Base-by-base conservation (phyloP, 306 rosid genomes). In the Quillaja saponaria region DNA sequence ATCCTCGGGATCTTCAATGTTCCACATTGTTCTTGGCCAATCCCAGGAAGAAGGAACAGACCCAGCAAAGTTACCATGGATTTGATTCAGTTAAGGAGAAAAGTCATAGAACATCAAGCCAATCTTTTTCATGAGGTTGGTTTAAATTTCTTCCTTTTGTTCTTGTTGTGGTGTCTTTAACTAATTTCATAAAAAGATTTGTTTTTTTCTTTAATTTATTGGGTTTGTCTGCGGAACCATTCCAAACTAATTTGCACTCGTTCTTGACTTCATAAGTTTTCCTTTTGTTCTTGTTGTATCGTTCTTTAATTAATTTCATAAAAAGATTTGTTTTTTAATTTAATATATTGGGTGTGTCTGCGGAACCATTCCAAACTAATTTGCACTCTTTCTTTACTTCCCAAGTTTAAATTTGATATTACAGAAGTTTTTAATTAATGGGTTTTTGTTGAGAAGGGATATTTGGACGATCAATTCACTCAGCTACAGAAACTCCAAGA, bases 401-500 rank as follows among this genome's bases (percentile, higher is more conserved):
- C 17, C 14, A n/a, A n/a, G n/a, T n/a, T n/a, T n/a, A n/a, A n/a
- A n/a, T n/a, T n/a, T n/a, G n/a, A n/a, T n/a, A n/a, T 9, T 16
- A 3, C 0, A 8, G 15, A 44, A 40, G 0, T 20, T 44, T 53
- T 34, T 14, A 21, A 42, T 31, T 47, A 5, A 37, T 45, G 53
- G 61, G 31, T 48, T 60, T 46, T 37, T 67, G 49, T 61, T 34
- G 59, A 18, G 77, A 69, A 86, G 97, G 87, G 87, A 13, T 68
- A 61, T 53, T 72, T 86, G 84, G 95, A 86, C 63, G 91, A 86
- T 64, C 90, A 90, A 67, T 90, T 86, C 72, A 62, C 49, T 44
- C 90, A 86, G 78, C 87, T 86, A 33, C 81, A 78, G 80, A 80
- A 80, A 68, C 82, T 90, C 37, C 91, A 87, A 49, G 97, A 90